These are phyloP conservation scores for Saururus chinensis DNA, from an alignment of 164 flowering plant species.

Conservation along the genomic window DNA sequence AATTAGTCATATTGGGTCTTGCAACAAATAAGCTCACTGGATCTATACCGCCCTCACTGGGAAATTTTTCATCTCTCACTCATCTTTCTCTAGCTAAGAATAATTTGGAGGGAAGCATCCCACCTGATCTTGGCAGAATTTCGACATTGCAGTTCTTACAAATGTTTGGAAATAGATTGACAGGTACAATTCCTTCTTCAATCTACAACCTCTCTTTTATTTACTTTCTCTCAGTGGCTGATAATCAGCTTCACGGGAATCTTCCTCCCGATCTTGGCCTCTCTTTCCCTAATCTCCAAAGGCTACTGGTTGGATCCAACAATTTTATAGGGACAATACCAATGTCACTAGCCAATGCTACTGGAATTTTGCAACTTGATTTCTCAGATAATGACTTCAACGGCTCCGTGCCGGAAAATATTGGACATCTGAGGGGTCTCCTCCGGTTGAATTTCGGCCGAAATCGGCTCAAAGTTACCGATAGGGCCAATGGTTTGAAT, in stretches of 20 bases:
- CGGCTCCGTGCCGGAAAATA: constrained; percentile 5
- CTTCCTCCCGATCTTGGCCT: constrained; percentile 8
- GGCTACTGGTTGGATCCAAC: constrained; percentile 6
- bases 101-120: constrained; percentile 4
- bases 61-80: constrained; percentile 7
- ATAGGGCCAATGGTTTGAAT: background rate
- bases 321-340: constrained; percentile 10
- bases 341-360: constrained; percentile 10
- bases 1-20: constrained; percentile 1
- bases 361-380: constrained; percentile 2
- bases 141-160: background rate
- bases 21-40: constrained; percentile 7
- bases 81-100: background rate
- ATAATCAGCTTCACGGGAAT: background rate
- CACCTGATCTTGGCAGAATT: background rate
- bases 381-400: constrained; percentile 6
- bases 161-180: background rate
- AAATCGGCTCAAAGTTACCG: constrained; percentile 3
- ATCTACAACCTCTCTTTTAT: constrained; percentile 10
- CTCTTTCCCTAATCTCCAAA: constrained; percentile 6
- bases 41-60: constrained; percentile 14
- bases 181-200: constrained; percentile 3
- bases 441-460: background rate
- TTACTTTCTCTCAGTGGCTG: background rate
- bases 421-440: constrained; percentile 2